Evolutionary conservation across 1,284 basidiomycete genomes (phyloP), one percentile per base, ranked within the genome.

Genomic region (Puccinia brachypodii): DNA sequence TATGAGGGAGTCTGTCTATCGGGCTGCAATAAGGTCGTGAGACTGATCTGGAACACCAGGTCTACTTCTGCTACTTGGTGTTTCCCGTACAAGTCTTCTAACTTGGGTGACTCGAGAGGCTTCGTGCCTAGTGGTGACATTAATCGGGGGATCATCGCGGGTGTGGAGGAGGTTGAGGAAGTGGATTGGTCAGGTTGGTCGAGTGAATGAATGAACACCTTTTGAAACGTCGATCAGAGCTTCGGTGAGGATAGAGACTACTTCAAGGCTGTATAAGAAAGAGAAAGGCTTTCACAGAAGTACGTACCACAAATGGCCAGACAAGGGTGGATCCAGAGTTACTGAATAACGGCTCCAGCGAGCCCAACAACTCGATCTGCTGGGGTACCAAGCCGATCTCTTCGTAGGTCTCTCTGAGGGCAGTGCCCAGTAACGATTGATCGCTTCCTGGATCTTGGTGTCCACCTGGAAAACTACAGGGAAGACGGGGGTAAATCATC

Each of bases 221-320:
- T 75, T 31, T 62, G 9, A 62, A 60, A 31, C 33, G 31, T 60
- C 47, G 33, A 60, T 71, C 28, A n/a, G 60, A 14, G 16, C 19
- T 53, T n/a, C 22, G 19, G 38, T 69, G 13, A 79, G 25, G n/a
- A n/a, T n/a, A n/a, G n/a, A n/a, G n/a, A n/a, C n/a, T n/a, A n/a
- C n/a, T n/a, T n/a, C n/a, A n/a, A n/a, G n/a, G n/a, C 28, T 74
- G 11, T 3, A 9, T 25, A n/a, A 22, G n/a, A 69, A 2, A 44
- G n/a, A 19, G 47, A 68, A 40, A 0, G 11, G 8, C 25, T 33
- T 40, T 7, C 16, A 2, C 8, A 36, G 50, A n/a, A 28, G 25
- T 9, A 25, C 76, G 22, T 77, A 79, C 76, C 28, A 79, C 76
- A 38, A 71, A 79, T 22, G 76, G 76, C 50, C 50, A 58, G 38